A percentile compares a stretch with the other conserved stretches of the same genome.
These are phyloP conservation scores for Flammula alnicola DNA, from an alignment of 1,284 basidiomycete genomes.

Conservation along the genomic window DNA sequence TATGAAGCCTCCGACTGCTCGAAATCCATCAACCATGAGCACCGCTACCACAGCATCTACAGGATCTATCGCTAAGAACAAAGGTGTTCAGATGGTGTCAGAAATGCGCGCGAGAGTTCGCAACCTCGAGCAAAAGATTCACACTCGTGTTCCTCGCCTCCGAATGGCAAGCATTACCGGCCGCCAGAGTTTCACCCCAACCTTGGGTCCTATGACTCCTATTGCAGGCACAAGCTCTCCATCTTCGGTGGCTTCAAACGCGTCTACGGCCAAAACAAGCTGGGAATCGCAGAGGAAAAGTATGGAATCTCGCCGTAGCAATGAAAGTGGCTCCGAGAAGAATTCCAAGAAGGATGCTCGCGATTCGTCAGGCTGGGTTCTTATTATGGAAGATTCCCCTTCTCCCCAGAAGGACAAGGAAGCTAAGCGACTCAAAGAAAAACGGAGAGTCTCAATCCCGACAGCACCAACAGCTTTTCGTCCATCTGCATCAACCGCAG, in stretches of 20 bases:
- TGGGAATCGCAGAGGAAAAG: constrained; percentile 47
- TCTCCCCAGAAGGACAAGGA: constrained; percentile 65
- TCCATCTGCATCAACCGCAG: constrained; percentile 19
- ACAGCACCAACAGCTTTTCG: constrained; percentile 48
- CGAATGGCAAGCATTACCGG: constrained; percentile 75
- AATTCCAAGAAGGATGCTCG: constrained; percentile 47
- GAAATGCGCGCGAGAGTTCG: constrained; percentile 83
- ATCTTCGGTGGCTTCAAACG: constrained; percentile 42
- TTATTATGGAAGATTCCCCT: constrained; percentile 82
- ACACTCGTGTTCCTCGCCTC: constrained; percentile 79
- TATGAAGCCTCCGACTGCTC: constrained; percentile 41
- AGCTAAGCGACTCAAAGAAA: constrained; percentile 44
- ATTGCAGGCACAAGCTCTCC: constrained; percentile 34
- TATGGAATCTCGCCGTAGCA: constrained; percentile 46
- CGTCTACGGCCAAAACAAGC: constrained; percentile 43
- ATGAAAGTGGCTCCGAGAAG: constrained; percentile 44
- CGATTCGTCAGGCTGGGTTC: constrained; percentile 78
- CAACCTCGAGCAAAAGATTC: constrained; percentile 82
- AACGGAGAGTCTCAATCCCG: constrained; percentile 65
- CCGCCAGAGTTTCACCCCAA: constrained; percentile 46
- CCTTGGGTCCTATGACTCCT: constrained; percentile 31
- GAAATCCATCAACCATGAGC: constrained; percentile 43
- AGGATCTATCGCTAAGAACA: constrained; percentile 62
- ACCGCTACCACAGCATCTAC: constrained; percentile 47
- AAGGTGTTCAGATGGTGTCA: constrained; percentile 86